Evolutionary conservation across 495 filamentous ascomycete genomes (phyloP).

Genomic region (Aeminium ludgeri): DNA sequence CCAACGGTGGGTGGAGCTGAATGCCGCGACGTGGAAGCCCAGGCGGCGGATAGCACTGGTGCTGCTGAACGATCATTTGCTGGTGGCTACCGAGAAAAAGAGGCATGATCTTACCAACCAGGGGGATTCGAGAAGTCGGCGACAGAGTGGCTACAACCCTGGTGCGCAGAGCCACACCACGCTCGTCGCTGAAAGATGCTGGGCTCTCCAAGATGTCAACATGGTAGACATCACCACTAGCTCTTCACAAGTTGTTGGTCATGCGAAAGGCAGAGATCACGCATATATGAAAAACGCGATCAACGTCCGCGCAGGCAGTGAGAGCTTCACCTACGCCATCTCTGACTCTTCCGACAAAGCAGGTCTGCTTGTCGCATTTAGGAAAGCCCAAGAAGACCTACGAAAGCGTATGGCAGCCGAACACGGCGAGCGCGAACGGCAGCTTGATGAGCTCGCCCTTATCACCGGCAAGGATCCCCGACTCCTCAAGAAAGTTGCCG

Average conservation of each 20-base stretch:
- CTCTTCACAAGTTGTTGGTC: slow-evolving; percentile 32
- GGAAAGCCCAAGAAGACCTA: slow-evolving; percentile 81
- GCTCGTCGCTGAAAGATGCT: slow-evolving; percentile 82
- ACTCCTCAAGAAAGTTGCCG: slow-evolving; percentile 46
- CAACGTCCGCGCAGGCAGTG: slow-evolving; percentile 73
- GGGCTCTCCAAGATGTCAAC: slow-evolving; percentile 84
- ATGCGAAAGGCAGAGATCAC: slow-evolving; percentile 28
- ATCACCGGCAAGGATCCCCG: slow-evolving; percentile 34
- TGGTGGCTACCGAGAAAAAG: slow-evolving; percentile 85
- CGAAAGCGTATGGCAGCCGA: slow-evolving; percentile 67
- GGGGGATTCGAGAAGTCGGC: neutral
- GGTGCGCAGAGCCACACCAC: slow-evolving; percentile 36
- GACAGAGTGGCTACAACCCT: slow-evolving; percentile 1
- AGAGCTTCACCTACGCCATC: slow-evolving; percentile 81
- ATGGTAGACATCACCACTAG: slow-evolving; percentile 61
- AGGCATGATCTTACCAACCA: slow-evolving; percentile 48
- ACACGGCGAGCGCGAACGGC: slow-evolving; percentile 59
- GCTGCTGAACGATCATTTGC: slow-evolving; percentile 83
- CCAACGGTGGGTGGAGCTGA: slow-evolving; percentile 82
- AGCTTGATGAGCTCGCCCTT: slow-evolving; percentile 17
- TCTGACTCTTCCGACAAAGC: slow-evolving; percentile 62
- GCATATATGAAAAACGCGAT: slow-evolving; percentile 58
- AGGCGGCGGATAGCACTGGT: slow-evolving; percentile 72
- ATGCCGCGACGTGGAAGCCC: slow-evolving; percentile 91
- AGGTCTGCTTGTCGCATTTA: slow-evolving; percentile 66